phyloP scores from a whole-genome alignment of 768 basidiomycete genomes.

The Boletus subcaerulescens region DNA sequence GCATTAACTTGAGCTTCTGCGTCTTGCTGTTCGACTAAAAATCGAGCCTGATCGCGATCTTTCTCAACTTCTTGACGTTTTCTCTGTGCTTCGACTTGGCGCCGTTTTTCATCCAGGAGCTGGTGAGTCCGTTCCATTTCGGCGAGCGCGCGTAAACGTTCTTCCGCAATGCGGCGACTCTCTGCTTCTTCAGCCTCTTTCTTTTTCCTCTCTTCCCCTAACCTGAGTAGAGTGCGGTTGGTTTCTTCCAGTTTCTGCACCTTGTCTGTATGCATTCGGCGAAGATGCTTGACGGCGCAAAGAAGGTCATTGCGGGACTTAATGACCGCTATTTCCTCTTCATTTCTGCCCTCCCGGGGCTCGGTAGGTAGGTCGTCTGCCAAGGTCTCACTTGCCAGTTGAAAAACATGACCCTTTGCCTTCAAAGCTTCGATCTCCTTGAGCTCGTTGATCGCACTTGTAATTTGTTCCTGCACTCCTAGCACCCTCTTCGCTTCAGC shows the following conservation, averaged over 20 bases:
- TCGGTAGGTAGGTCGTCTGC: conserved; percentile 16
- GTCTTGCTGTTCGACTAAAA: conserved; percentile 10
- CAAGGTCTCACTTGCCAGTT: not conserved
- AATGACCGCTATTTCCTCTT: conserved; percentile 11
- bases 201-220: conserved; percentile 25
- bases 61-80: conserved; percentile 6
- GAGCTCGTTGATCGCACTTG: conserved; percentile 17
- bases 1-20: conserved; percentile 4
- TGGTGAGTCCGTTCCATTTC: conserved; percentile 13
- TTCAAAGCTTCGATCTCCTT: conserved; percentile 8
- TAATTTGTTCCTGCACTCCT: conserved; percentile 19
- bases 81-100: conserved; percentile 5
- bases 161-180: conserved; percentile 10
- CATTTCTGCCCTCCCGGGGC: conserved; percentile 22
- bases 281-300: conserved; percentile 12
- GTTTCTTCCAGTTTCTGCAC: conserved; percentile 16
- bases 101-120: conserved; percentile 1
- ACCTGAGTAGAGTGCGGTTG: conserved; percentile 13
- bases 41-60: conserved; percentile 2
- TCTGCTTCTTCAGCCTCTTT: conserved; percentile 18
- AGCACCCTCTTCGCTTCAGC: conserved; percentile 16
- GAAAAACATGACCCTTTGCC: conserved; percentile 1
- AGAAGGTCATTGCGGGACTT: conserved; percentile 11
- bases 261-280: conserved; percentile 17
- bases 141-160: conserved; percentile 1